These are phyloP conservation scores for Talaromyces sp. DNA, from an alignment of 2,329 filamentous ascomycete species.

Conservation along the genomic window DNA sequence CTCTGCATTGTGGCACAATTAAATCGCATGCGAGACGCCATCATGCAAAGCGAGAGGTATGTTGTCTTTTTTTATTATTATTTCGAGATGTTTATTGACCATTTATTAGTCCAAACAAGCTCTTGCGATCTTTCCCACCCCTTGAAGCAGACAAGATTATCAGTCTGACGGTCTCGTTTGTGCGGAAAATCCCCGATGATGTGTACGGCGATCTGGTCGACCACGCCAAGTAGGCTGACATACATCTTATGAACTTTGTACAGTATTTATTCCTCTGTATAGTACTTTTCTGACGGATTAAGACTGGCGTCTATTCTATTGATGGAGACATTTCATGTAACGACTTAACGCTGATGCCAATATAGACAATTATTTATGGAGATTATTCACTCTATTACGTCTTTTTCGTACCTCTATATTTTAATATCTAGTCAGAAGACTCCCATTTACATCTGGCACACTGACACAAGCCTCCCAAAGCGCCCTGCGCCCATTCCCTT, in stretches of 20 bases:
- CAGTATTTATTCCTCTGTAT: not conserved
- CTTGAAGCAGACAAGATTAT: slow-evolving; percentile 81
- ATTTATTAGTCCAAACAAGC: slow-evolving; percentile 73
- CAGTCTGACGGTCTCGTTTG: slow-evolving; percentile 75
- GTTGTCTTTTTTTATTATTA: slow-evolving; percentile 14
- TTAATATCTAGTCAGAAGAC: slow-evolving; percentile 23
- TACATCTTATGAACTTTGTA: not conserved
- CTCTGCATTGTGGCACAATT: slow-evolving; percentile 95
- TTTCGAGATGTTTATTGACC: not conserved
- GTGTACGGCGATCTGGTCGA: slow-evolving; percentile 84
- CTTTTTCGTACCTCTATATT: not conserved
- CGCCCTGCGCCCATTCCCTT: slow-evolving; percentile 82
- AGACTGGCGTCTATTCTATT: too few relatives aligned
- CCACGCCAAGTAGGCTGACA: slow-evolving; percentile 58
- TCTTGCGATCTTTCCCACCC: slow-evolving; percentile 80
- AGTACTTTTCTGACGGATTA: not conserved
- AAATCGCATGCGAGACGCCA: slow-evolving; percentile 76
- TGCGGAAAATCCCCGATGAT: slow-evolving; percentile 83
- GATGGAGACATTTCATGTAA: not conserved
- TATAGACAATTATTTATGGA: not conserved
- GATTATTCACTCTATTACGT: not conserved
- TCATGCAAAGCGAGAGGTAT: slow-evolving; percentile 79
- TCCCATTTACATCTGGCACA: slow-evolving; percentile 78
- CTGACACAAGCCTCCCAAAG: slow-evolving; percentile 82
- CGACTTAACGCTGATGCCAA: not conserved